phyloP scores from a whole-genome alignment of 2,329 filamentous ascomycete species.

The Cercospora brassicicola region DNA sequence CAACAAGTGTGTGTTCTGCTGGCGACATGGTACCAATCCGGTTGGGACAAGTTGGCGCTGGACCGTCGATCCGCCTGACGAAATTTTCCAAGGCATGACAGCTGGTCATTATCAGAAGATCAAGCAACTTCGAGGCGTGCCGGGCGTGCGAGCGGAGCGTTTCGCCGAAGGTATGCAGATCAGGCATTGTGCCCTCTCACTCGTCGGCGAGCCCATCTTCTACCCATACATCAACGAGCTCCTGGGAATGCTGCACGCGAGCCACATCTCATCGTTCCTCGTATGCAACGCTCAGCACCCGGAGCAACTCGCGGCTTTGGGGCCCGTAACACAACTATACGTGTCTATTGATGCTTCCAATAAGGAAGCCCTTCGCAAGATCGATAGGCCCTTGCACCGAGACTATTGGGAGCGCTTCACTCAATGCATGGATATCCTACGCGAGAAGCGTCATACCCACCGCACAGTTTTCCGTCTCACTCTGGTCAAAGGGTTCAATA shows the following conservation, averaged over 20 bases:
- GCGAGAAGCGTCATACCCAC: slow-evolving; percentile 78
- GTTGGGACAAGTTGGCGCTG: slow-evolving; percentile 96
- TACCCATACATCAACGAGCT: slow-evolving; percentile 97
- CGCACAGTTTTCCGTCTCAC: slow-evolving; percentile 93
- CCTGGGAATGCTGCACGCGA: slow-evolving; percentile 74
- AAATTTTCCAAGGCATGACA: slow-evolving; percentile 89
- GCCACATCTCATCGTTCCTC: slow-evolving; percentile 88
- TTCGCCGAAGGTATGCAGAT: slow-evolving; percentile 93
- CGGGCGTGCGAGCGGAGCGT: slow-evolving; percentile 85
- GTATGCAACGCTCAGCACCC: slow-evolving; percentile 98
- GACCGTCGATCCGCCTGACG: slow-evolving; percentile 85
- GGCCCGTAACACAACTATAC: slow-evolving; percentile 90
- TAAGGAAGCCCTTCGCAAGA: slow-evolving; percentile 79
- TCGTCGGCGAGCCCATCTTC: slow-evolving; percentile 98
- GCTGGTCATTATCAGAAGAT: slow-evolving; percentile 95
- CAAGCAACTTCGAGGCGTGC: slow-evolving; percentile 92
- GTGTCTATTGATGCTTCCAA: slow-evolving; percentile 95
- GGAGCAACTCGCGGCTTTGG: slow-evolving; percentile 77
- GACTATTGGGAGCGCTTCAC: slow-evolving; percentile 98
- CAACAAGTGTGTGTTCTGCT: slow-evolving; percentile 99
- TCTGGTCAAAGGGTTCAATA: slow-evolving; percentile 96
- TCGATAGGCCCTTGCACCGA: slow-evolving; percentile 87
- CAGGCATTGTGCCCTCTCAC: slow-evolving; percentile 83
- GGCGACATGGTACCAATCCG: slow-evolving; percentile 95
- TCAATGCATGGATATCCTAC: slow-evolving; percentile 83